A percentile compares a stretch with the other conserved stretches of the same genome.
Conservation (phyloP, 768 basidiomycete species). For the Pulveroboletus sp. region DNA sequence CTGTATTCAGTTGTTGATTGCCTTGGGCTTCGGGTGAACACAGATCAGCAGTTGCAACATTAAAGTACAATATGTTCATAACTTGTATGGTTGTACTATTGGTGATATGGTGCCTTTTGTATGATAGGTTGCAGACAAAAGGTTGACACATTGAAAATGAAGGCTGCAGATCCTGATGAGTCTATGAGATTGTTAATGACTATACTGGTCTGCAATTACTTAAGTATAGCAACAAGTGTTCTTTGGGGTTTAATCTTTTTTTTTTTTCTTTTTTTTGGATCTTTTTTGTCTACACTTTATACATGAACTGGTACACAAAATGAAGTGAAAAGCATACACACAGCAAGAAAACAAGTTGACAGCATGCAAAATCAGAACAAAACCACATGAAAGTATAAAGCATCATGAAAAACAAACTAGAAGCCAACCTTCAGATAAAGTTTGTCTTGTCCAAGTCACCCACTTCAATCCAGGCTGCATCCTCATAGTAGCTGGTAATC, state of each 20-base stretch:
- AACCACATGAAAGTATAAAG: background rate
- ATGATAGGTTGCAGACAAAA: slow-evolving; percentile 21
- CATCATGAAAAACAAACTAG: background rate
- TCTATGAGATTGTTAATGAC: too few relatives aligned
- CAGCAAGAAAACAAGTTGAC: slow-evolving; percentile 18
- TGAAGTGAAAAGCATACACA: slow-evolving; percentile 1
- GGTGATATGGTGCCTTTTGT: slow-evolving; percentile 21
- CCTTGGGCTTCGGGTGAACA: background rate
- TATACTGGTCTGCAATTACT: background rate
- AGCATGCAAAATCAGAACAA: slow-evolving; percentile 8
- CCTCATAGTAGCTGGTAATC: slow-evolving; percentile 28
- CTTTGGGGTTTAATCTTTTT: slow-evolving; percentile 2
- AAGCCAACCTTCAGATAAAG: slow-evolving; percentile 14
- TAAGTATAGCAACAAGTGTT: background rate
- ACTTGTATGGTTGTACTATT: slow-evolving; percentile 23
- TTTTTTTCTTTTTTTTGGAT: slow-evolving; percentile 3
- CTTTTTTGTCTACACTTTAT: background rate
- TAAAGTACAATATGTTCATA: slow-evolving; percentile 15
- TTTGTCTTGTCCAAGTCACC: slow-evolving; percentile 24
- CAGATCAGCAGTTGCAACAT: slow-evolving; percentile 13
- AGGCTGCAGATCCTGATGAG: background rate
- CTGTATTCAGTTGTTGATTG: slow-evolving; percentile 12
- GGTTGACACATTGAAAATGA: too few relatives aligned
- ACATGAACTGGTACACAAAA: slow-evolving; percentile 7
- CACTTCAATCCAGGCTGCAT: slow-evolving; percentile 35